These are phyloP conservation scores for Cryptosporidium xiaoi DNA, from an alignment of 169 alveolate species.

Conservation along the genomic window DNA sequence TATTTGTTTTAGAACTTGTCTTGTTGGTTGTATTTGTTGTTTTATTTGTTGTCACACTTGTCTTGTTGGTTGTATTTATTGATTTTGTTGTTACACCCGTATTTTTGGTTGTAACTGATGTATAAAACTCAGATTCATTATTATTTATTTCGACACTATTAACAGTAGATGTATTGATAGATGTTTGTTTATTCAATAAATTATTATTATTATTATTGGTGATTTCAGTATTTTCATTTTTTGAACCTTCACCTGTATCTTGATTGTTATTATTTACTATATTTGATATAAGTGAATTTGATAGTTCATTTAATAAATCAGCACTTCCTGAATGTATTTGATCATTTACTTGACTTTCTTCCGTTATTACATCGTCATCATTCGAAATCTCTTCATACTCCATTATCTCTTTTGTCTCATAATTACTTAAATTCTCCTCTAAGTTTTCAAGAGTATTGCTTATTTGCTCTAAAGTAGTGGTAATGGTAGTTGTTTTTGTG, in stretches of 20 bases:
- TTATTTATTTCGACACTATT: no score
- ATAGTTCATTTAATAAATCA: neutral
- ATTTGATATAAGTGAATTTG: neutral
- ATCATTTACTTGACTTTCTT: neutral
- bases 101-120: neutral
- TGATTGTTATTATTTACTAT: neutral
- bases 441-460: neutral
- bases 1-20: neutral
- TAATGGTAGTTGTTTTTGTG: neutral
- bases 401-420: neutral
- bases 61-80: neutral
- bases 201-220: no score
- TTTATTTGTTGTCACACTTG: neutral
- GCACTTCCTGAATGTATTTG: neutral
- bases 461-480: slow-evolving; percentile 1
- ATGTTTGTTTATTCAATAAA: no score
- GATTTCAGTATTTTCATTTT: neutral
- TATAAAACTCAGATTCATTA: no score
- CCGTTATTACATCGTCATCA: no score
- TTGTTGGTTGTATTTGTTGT: neutral
- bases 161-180: no score
- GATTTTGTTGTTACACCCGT: neutral
- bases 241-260: slow-evolving; percentile 2
- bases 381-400: no score
- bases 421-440: neutral